phyloP scores from a whole-genome alignment of 345 rosid species.

The Isatis tinctoria region DNA sequence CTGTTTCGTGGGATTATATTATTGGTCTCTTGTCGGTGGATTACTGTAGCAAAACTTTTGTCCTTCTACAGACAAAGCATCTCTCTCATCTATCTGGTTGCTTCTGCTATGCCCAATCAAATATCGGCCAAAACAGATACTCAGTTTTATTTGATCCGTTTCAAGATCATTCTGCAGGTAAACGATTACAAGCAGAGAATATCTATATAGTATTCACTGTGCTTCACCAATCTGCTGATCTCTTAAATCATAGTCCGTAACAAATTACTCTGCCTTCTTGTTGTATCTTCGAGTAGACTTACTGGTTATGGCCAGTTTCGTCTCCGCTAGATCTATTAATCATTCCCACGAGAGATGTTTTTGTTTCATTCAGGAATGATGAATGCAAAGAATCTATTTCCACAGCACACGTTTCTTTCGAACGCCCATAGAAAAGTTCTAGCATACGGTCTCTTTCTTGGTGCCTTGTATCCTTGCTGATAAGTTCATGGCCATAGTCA shows the following conservation, averaged over 20 bases:
- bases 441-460: slow-evolving; percentile 22
- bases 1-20: slow-evolving; percentile 6
- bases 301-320: background rate
- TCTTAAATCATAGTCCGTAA: background rate
- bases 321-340: background rate
- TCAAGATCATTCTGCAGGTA: background rate
- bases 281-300: background rate
- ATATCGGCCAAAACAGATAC: slow-evolving; percentile 15
- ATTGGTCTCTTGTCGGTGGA: slow-evolving; percentile 18
- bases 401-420: slow-evolving; percentile 1
- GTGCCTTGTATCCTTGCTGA: slow-evolving; percentile 14
- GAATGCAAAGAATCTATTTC: slow-evolving; percentile 1
- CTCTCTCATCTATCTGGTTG: slow-evolving; percentile 6
- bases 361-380: background rate
- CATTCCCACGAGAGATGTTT: background rate
- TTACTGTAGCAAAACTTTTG: slow-evolving; percentile 6
- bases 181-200: background rate
- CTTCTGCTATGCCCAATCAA: slow-evolving; percentile 16
- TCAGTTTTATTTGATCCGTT: background rate
- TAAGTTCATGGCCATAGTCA: slow-evolving; percentile 22
- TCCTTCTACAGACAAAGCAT: slow-evolving; percentile 11
- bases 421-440: slow-evolving; percentile 13
- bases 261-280: background rate
- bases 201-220: background rate
- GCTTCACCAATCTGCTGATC: background rate